Evolutionary conservation across 148 eudicot genomes (phyloP), one percentile per base, ranked within the genome.

Genomic region (Gaultheria prostrata): DNA sequence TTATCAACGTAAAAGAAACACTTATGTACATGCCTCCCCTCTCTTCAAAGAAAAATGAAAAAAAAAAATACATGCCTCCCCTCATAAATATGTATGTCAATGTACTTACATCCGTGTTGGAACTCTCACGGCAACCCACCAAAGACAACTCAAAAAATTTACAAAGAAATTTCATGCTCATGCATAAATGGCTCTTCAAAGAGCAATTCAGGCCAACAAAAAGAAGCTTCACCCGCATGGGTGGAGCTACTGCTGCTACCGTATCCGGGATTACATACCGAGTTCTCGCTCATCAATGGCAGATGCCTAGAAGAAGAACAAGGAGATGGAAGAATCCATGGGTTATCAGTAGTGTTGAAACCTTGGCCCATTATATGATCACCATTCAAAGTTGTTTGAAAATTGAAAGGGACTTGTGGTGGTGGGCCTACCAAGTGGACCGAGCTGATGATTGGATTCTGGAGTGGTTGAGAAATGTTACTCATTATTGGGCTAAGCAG

Each of bases 151-250:
- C n/a, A n/a, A 49, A 50, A 4, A 39, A 8, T 75, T 85, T 88
- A 91, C 6, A 39, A 39, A 69, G 87, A 88, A 73, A 92, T 86
- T 65, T 92, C 95, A 84, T 86, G 90, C 82, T 92, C 95, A 84
- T 86, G 90, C 82, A 93, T 89, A 57, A 92, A 84, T 43, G 95
- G 87, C 84, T 92, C 94, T 28, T 93, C 95, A 48, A 93, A 88
- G 54, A 95, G 86, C 20, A 91, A 80, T 63, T 93, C 97, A 28
- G 93, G 88, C 97, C 98, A 95, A 65, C 86, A 90, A 26, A 90
- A 76, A 48, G 86, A 49, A 20, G 81, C 82, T 26, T 76, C 76
- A 4, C 86, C 89, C 70, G 79, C 89, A 50, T 33, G 80, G 82
- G 86, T 88, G 20, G 89, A 80, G 30, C 81, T 83, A 72, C 65